phyloP scores from a whole-genome alignment of 192 early-diverging fungal species.

The Powellomyces hirtus region DNA sequence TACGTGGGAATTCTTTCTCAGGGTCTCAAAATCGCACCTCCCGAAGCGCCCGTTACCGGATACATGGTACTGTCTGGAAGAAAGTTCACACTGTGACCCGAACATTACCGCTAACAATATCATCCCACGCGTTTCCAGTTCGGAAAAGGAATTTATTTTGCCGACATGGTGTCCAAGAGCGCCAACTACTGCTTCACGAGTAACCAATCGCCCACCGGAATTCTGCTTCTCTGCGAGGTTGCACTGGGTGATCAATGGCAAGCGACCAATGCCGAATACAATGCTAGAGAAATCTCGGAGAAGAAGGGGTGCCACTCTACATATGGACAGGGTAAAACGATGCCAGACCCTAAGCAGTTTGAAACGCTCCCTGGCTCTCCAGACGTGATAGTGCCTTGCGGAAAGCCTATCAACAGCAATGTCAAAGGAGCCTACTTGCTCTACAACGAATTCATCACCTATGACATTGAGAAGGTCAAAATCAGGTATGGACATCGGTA shows the following conservation, averaged over 20 bases:
- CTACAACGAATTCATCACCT: constrained; percentile 82
- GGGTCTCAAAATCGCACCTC: constrained; percentile 64
- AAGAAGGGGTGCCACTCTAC: constrained; percentile 54
- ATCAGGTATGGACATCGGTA: constrained; percentile 57
- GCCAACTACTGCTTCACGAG: constrained; percentile 65
- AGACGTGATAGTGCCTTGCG: constrained; percentile 53
- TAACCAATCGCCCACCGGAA: constrained; percentile 36
- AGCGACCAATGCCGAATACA: constrained; percentile 44
- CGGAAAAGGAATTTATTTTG: constrained; percentile 84
- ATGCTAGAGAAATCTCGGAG: constrained; percentile 45
- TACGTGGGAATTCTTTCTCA: constrained; percentile 74
- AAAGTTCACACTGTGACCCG: too few species aligned
- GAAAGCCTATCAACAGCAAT: constrained; percentile 19
- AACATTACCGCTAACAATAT: too few species aligned
- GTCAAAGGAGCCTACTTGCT: constrained; percentile 33
- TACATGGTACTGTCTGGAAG: constrained; percentile 39
- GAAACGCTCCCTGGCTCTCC: constrained; percentile 37
- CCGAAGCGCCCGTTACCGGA: constrained; percentile 67
- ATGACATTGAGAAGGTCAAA: constrained; percentile 66
- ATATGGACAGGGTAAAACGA: constrained; percentile 56
- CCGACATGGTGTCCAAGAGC: constrained; percentile 73
- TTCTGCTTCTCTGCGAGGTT: constrained; percentile 79
- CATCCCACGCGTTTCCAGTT: constrained; percentile 58
- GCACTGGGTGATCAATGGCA: constrained; percentile 58
- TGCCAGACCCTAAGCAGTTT: constrained; percentile 50